These are phyloP conservation scores for Ilyonectria mors-panacis DNA, from an alignment of 2,329 filamentous ascomycete genomes.

Conservation along the genomic window DNA sequence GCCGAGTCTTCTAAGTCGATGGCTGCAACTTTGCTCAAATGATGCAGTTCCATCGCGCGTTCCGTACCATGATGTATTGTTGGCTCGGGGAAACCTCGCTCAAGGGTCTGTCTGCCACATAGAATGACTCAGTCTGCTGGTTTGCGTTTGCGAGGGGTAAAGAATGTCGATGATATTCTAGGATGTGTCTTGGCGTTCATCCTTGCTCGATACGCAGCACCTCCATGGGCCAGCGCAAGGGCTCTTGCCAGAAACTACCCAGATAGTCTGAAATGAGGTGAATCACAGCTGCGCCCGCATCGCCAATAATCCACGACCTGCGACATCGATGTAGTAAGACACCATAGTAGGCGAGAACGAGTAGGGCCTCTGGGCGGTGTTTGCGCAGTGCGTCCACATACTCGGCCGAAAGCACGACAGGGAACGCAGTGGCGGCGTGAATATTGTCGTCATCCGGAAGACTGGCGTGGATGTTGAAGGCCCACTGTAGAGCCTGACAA, in stretches of 20 bases:
- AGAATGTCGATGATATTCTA: not conserved
- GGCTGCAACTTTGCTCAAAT: not conserved
- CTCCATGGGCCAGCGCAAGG: conserved; percentile 53
- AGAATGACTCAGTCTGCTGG: not conserved
- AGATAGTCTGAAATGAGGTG: conserved; percentile 51
- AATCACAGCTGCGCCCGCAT: conserved; percentile 51
- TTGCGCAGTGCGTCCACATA: conserved; percentile 55
- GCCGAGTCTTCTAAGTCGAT: not conserved
- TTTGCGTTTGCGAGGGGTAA: not conserved
- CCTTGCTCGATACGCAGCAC: conserved; percentile 48
- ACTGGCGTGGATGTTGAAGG: conserved; percentile 51
- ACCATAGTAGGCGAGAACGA: conserved; percentile 66
- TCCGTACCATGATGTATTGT: not conserved
- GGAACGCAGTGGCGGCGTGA: conserved; percentile 53
- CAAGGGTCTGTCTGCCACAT: not conserved
- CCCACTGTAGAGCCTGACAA: conserved; percentile 51
- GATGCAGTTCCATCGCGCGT: not conserved
- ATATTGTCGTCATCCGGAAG: conserved; percentile 43
- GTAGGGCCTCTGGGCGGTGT: conserved; percentile 58
- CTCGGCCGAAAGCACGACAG: conserved; percentile 50
- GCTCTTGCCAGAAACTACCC: conserved; percentile 52
- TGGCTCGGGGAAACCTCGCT: not conserved
- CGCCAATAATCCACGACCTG: conserved; percentile 57
- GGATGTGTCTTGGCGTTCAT: conserved; percentile 23
- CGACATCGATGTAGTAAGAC: conserved; percentile 61